Conservation (phyloP, 148 eudicot species). For the Camellia lanceoleosa region DNA sequence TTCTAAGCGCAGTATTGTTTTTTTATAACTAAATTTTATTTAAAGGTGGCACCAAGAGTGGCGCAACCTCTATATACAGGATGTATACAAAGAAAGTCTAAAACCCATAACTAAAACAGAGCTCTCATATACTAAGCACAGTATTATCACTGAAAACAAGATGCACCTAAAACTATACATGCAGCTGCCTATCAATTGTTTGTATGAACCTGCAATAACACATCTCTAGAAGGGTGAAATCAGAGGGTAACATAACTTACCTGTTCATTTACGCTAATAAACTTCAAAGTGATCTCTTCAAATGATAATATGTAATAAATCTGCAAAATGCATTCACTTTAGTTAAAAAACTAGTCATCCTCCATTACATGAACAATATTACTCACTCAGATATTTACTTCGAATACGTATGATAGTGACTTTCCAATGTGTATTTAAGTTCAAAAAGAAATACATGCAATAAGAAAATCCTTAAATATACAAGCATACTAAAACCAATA, state of each 20-base stretch:
- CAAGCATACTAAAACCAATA: neutral
- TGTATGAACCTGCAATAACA: neutral
- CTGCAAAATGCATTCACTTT: slow-evolving; percentile 46
- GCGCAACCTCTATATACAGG: neutral
- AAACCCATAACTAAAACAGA: neutral
- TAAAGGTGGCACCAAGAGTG: no score
- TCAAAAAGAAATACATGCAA: neutral
- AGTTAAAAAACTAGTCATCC: slow-evolving; percentile 5
- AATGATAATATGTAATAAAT: slow-evolving; percentile 81
- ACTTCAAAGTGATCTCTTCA: slow-evolving; percentile 97
- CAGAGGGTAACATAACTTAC: slow-evolving; percentile 28
- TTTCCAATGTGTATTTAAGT: neutral
- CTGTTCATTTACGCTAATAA: slow-evolving; percentile 89
- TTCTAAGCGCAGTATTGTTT: no score
- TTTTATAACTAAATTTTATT: no score
- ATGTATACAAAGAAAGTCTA: neutral
- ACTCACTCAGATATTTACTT: neutral
- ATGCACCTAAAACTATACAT: neutral
- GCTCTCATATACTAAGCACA: neutral
- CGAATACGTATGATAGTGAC: neutral
- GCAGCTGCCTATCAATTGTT: neutral
- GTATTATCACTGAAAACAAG: neutral
- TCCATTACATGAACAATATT: neutral
- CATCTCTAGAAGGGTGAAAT: neutral
- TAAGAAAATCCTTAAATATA: neutral